Evolutionary conservation across 208 protist species (phyloP), one percentile per base, ranked within the genome.

Genomic region (Trypanosoma brucei): DNA sequence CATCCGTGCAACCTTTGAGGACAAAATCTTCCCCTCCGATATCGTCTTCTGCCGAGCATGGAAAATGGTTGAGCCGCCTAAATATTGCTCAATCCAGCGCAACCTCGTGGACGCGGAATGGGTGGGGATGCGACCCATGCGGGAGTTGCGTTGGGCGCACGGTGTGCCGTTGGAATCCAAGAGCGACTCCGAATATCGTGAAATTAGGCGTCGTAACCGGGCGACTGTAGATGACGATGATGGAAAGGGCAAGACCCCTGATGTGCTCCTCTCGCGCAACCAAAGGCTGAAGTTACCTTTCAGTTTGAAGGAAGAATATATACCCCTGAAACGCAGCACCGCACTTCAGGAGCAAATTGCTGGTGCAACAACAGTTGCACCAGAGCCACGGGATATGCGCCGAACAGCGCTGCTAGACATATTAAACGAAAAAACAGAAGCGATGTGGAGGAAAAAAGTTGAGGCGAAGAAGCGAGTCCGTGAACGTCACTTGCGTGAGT

Each of bases 1-100:
- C 34, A 97, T 99, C 62, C 91, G 98, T 33, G 97, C 97, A 3
- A 99, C 97, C 11, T 99, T 99, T 69, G 98, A 99, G 88, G 98
- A 99, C 76, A 98, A 98, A 76, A 75, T 99, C n/a, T 83, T 98
- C 30, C 87, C 81, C 38, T 94, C 88, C 54, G 99, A 99, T 78
- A 99, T 99, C 68, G 88, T 99, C 3, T 99, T 99, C 65, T 91
- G 99, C 22, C 81, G 97, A n/a, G 84, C 97, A 13, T 99, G 98
- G 98, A 98, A 97, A 42, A 82, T 88, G 0, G 94, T 99, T 0
- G 68, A 95, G 37, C 88, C 97, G 33, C 79, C 81, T 8, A 85
- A 92, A 55, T 98, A 98, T 73, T 99, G 98, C 82, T 97, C 98
- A 55, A 96, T 98, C 6, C 93, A 95, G 71, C 84, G 86, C 64